Evolutionary conservation across 257 asterid genomes (phyloP), one percentile per base, ranked within the genome.

Genomic region (Plantago ovata): DNA sequence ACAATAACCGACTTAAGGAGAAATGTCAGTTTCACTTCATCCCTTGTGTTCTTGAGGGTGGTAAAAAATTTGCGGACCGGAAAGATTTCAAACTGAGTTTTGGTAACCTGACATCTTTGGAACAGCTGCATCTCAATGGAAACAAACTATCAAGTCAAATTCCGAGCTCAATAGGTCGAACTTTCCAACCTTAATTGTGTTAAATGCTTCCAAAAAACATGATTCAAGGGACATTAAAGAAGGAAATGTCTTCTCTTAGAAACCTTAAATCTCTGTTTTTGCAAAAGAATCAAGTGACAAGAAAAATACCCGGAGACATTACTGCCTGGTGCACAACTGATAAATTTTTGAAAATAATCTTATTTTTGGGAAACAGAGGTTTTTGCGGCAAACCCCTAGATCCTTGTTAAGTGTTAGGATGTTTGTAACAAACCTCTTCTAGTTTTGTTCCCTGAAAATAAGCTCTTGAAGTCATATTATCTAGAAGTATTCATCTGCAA

Each of bases 221-320:
- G 81, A 81, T 86, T 53, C 78, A 73, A 56, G 87, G 87, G 13
- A 77, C 78, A n/a, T 62, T 83, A 59, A 87, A 87, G 2, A 53
- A 1, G 48, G 72, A 74, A 56, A 65, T 83, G 69, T 53, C 78
- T 40, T 67, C 75, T 2, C 82, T 83, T 23, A 11, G 15, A 24
- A 75, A 63, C 63, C 87, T 86, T 19, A 71, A 79, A 61, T 63
- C 4, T 28, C 36, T 28, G 0, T 28, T 28, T 28, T 28, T 86
- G 84, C 85, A 79, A 72, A 72, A 75, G 38, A 83, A 83, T 73
- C 67, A 67, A 16, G 77, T 84, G 20, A 72, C 74, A 0, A 94
- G 94, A 48, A 42, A 38, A 62, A 84, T 86, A 60, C 87, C 95
- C 9, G 95, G 95, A 36, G 47, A 64, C 64, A 86, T n/a, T 84